A percentile compares a stretch with the other conserved stretches of the same genome.
Conservation (phyloP, 1,284 basidiomycete genomes). For the Microbotryum violaceum region DNA sequence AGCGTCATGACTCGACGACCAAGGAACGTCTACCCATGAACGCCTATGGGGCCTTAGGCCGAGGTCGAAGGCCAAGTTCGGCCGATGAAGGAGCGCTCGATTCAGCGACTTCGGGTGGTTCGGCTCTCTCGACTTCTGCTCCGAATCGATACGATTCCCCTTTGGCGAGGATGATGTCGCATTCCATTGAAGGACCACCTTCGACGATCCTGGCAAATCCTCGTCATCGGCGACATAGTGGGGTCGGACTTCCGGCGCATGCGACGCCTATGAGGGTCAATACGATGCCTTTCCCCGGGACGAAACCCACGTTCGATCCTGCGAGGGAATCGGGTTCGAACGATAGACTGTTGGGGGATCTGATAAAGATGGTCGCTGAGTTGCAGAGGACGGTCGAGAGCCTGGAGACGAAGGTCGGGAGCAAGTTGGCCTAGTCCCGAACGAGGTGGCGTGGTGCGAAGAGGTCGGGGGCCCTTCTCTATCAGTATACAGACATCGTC, state of each 20-base stretch:
- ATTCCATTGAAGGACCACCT: background rate
- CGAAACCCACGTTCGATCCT: conserved; percentile 3
- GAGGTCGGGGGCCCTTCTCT: no score
- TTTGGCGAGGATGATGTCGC: conserved; percentile 18
- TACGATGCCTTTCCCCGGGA: conserved; percentile 5
- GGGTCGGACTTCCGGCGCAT: background rate
- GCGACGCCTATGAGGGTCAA: conserved; percentile 16
- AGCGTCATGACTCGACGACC: background rate
- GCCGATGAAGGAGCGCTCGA: background rate
- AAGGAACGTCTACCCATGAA: conserved; percentile 21
- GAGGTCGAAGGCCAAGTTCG: background rate
- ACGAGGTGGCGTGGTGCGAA: no score
- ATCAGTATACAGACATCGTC: background rate
- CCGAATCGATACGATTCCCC: conserved; percentile 17
- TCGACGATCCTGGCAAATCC: background rate
- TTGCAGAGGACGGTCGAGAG: conserved; percentile 16
- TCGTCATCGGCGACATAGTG: background rate
- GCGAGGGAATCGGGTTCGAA: background rate
- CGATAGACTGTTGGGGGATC: conserved; percentile 1
- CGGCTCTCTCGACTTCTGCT: conserved; percentile 17
- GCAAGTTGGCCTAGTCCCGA: background rate
- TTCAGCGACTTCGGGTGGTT: background rate
- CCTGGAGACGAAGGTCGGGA: conserved; percentile 20
- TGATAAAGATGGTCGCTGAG: conserved; percentile 13
- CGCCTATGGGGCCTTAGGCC: background rate